Evolutionary conservation across 2,329 filamentous ascomycete species (phyloP), one percentile per base, ranked within the genome.

Genomic region (Ceratocystis variospora): DNA sequence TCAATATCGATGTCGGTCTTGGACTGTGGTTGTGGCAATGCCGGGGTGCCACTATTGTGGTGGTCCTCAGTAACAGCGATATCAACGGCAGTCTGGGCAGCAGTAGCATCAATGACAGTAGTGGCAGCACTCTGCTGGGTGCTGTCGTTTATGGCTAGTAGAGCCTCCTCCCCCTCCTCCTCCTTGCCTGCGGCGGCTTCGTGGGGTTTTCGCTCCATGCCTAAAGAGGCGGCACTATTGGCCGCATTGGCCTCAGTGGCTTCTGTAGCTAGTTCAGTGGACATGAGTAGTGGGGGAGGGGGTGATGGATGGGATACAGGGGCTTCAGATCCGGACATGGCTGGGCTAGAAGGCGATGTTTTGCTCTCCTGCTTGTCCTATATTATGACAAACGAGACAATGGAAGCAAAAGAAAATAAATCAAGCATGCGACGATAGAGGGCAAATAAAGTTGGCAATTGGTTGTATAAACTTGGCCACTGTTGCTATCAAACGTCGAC

Each of bases 91-190:
- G 45, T 8, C 15, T 17, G 7, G 45, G 31, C 22, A 22, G 25
- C 22, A 31, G 41, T 4, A 17, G n/a, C 31, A 25, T 33, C 61
- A 31, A 31, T 45, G 28, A 19, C 48, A 33, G 28, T 19, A 62
- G 61, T 12, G 15, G 61, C 28, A 53, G 10, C 25, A 48, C n/a
- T 62, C 31, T 33, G 61, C 45, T 62, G 61, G 45, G 31, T 33
- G 61, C 46, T 55, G 19, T 53, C 55, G 55, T 59, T 55, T 64
- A 33, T 46, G 62, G 46, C 62, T 64, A 55, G 46, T 41, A 37
- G 37, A 41, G 37, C 37, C 37, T 41, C 3, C 37, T 15, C 10
- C 37, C 12, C 37, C 33, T 37, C 33, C 37, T 41, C 37, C 37
- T 41, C 55, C 25, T 59, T 31, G 53, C n/a, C 62, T 50, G 44